A percentile compares a stretch with the other conserved stretches of the same genome.
These are phyloP conservation scores for Sporisorium exsertum DNA, from an alignment of 1,284 basidiomycete species.

Conservation along the genomic window DNA sequence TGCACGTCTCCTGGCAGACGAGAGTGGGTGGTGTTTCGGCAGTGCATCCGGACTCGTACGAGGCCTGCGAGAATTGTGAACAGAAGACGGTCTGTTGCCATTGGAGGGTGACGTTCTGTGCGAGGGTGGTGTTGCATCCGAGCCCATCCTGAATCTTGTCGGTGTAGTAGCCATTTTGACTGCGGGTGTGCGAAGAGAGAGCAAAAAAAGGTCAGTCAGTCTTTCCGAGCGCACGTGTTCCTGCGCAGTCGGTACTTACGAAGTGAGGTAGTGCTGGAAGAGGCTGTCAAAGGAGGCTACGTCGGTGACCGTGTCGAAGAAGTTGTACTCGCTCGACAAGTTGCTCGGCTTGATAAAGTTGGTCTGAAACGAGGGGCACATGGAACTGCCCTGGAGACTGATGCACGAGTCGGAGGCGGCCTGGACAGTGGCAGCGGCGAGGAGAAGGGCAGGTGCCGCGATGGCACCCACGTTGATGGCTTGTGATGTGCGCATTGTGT, in stretches of 20 bases:
- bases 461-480: conserved; percentile 29
- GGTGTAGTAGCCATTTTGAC: conserved; percentile 63
- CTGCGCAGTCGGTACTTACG: conserved; percentile 16
- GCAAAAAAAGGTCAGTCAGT: not conserved
- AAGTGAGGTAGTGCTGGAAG: conserved; percentile 69
- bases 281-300: conserved; percentile 70
- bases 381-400: conserved; percentile 50
- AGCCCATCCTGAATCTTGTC: conserved; percentile 55
- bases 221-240: not conserved
- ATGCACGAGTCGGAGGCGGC: conserved; percentile 54
- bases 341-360: conserved; percentile 68
- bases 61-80: conserved; percentile 60
- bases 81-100: conserved; percentile 64
- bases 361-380: conserved; percentile 62
- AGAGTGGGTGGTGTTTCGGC: conserved; percentile 50
- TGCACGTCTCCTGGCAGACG: conserved; percentile 66
- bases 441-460: conserved; percentile 35
- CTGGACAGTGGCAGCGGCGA: conserved; percentile 21
- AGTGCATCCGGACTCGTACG: conserved; percentile 60
- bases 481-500: conserved; percentile 43
- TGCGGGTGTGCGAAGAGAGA: not conserved
- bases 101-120: conserved; percentile 58
- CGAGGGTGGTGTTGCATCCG: conserved; percentile 56
- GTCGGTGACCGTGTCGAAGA: conserved; percentile 67
- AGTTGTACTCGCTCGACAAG: conserved; percentile 69